Evolutionary conservation across 371 early-diverging fungal species (phyloP), one percentile per base, ranked within the genome.

Genomic region (Lichtheimia ramosa): DNA sequence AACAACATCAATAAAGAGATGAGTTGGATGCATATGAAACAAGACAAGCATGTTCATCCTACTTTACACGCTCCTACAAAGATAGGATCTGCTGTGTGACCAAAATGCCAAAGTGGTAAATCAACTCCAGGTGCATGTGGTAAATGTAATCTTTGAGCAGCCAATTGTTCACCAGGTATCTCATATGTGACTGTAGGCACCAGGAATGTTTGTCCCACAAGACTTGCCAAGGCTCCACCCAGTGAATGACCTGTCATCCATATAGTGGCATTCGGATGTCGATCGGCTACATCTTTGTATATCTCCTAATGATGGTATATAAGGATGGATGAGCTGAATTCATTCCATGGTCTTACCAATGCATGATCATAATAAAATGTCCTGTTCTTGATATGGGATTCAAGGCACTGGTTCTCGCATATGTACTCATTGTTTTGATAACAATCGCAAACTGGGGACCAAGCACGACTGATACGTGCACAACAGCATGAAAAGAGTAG

Each of bases 401-500:
- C 79, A 34, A 95, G 49, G 61, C 95, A 95, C 1, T 61, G 64
- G 4, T 64, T 69, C 55, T 89, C 82, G 68, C 95, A 95, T 34
- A 71, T 59, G 42, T 85, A 82, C 5, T 75, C 58, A 27, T 75
- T 75, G 0, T 78, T 79, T 23, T 73, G 64, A 68, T 83, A 87
- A 68, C 98, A 97, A 58, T 86, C 85, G 69, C 98, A 97, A 3
- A 97, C 90, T 0, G 91, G 74, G 5, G 68, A 67, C 98, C 97
- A 96, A 5, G 88, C 83, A 41, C 85, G 73, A 66, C 92, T 95
- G 6, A 93, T 91, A 54, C 88, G 84, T 18, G 94, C 98, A 75
- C 97, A 97, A 77, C 99, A 98, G 77, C 99, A 98, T 1, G 95
- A 95, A 67, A 97, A 98, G 63, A 98, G 77, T 60, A 93, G 77